Percentiles rank a stretch among this genome's conserved stretches.
phyloP scores from a whole-genome alignment of 2,329 filamentous ascomycete species.

The Corinectria fuckeliana region DNA sequence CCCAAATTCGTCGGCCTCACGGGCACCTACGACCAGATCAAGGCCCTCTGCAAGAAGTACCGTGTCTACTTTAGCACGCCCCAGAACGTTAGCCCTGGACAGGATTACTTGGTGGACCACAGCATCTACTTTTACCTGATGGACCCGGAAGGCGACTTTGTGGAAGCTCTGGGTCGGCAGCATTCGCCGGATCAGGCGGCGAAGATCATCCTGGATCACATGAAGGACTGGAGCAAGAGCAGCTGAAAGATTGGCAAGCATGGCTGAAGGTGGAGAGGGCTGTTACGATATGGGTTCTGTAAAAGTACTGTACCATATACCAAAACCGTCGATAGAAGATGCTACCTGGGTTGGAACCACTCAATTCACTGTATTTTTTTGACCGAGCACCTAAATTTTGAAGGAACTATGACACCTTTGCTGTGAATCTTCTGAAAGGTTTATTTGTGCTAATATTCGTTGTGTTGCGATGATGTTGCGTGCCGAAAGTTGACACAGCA shows the following conservation, averaged over 20 bases:
- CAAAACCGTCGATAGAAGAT: constrained; percentile 34
- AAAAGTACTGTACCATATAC: constrained; percentile 36
- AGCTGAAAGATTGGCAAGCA: constrained; percentile 15
- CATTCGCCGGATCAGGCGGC: constrained; percentile 89
- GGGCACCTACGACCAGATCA: constrained; percentile 92
- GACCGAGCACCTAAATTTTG: neutral
- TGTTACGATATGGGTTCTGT: constrained; percentile 33
- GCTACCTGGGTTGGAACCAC: constrained; percentile 33
- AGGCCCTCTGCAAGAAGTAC: constrained; percentile 93
- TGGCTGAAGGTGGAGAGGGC: constrained; percentile 1
- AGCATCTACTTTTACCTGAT: constrained; percentile 99
- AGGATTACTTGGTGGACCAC: constrained; percentile 98
- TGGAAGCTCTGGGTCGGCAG: constrained; percentile 94
- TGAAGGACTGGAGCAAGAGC: constrained; percentile 64
- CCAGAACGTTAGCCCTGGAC: constrained; percentile 82
- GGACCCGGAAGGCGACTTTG: constrained; percentile 98
- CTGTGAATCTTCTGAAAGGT: neutral
- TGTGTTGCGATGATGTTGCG: neutral
- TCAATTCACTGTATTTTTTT: constrained; percentile 38
- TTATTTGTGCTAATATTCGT: neutral
- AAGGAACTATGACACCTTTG: neutral
- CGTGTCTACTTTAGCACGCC: constrained; percentile 98
- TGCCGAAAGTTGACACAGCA: constrained; percentile 14
- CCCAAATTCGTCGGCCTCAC: constrained; percentile 85
- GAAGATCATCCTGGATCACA: constrained; percentile 83